Conservation (phyloP, 108 stramenopile genomes). For the Cylindrotheca closterium region DNA sequence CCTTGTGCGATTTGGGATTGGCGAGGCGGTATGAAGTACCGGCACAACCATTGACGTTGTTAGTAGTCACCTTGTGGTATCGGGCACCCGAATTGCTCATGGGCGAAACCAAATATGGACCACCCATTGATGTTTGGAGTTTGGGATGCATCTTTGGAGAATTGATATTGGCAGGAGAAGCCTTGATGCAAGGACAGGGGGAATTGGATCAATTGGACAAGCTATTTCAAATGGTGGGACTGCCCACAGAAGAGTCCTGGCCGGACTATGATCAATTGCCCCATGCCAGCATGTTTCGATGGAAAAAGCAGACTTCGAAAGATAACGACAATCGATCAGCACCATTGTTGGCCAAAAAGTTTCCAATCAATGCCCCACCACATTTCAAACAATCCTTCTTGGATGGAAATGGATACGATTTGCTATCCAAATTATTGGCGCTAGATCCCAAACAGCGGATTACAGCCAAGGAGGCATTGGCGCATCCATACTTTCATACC, state of each 20-base stretch:
- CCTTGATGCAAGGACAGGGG: conserved; percentile 91
- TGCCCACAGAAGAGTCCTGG: conserved; percentile 83
- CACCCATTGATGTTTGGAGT: conserved; percentile 92
- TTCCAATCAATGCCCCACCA: conserved; percentile 67
- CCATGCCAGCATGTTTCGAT: conserved; percentile 72
- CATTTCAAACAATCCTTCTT: conserved; percentile 72
- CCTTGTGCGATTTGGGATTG: conserved; percentile 91
- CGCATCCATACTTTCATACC: conserved; percentile 44
- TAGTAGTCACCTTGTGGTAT: conserved; percentile 93
- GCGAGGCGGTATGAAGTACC: conserved; percentile 82
- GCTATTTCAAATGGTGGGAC: conserved; percentile 88
- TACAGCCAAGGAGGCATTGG: conserved; percentile 85
- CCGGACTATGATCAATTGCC: conserved; percentile 71
- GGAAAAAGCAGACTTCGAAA: conserved; percentile 46
- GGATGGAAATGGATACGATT: conserved; percentile 82
- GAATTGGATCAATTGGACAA: conserved; percentile 96
- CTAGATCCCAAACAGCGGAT: conserved; percentile 90
- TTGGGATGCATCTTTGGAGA: conserved; percentile 98
- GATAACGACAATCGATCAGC: no score
- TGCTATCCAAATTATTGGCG: conserved; percentile 80
- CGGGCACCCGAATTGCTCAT: conserved; percentile 89
- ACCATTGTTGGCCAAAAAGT: conserved; percentile 59
- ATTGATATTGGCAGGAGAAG: conserved; percentile 83
- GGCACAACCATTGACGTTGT: conserved; percentile 66
- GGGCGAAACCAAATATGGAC: conserved; percentile 80